Base-by-base conservation (phyloP, 208 protist genomes). In the Leishmania lainsoni region DNA sequence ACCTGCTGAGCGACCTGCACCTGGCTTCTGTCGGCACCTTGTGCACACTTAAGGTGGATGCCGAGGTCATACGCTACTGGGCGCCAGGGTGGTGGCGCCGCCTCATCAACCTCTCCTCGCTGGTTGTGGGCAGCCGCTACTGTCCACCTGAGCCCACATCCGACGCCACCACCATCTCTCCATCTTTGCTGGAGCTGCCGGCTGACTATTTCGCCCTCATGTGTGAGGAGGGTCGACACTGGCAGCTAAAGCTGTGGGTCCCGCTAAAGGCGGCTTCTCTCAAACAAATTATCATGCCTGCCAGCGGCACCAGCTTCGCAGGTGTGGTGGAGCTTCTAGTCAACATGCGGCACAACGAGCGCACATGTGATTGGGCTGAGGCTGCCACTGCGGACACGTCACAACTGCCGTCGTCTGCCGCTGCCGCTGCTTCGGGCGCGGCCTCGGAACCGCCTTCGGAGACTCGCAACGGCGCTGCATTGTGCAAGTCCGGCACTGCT, bases 241-340 rank as follows among this genome's bases (percentile, higher is more conserved):
- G 92, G 94, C n/a, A 76, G 16, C 63, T 96, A 26, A 94, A 96
- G 86, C 73, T 97, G 70, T 97, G 94, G 94, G 90, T 88, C 71
- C 87, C 87, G 45, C 73, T 97, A 63, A 61, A 75, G 16, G 63
- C 59, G 0, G 68, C 70, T 5, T 88, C 89, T 17, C 39, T 91
- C n/a, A 49, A 74, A 52, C 81, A 78, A 54, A 77, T 97, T 0
- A 74, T 96, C 48, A 32, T 79, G 1, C 87, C 91, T 1, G n/a
- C 83, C 29, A 68, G 63, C 5, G 75, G 80, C 32, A 54, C 70
- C 73, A 69, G 84, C 49, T 90, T 89, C 49, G 76, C 63, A 0
- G 77, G 81, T n/a, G 75, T 97, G 56, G 80, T 59, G 63, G 92
- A 95, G 84, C 87, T 97, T 20, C 86, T 89, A 10, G 73, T 97